Evolutionary conservation across 2,329 filamentous ascomycete genomes (phyloP).

Genomic region (Ramularia endophylla): DNA sequence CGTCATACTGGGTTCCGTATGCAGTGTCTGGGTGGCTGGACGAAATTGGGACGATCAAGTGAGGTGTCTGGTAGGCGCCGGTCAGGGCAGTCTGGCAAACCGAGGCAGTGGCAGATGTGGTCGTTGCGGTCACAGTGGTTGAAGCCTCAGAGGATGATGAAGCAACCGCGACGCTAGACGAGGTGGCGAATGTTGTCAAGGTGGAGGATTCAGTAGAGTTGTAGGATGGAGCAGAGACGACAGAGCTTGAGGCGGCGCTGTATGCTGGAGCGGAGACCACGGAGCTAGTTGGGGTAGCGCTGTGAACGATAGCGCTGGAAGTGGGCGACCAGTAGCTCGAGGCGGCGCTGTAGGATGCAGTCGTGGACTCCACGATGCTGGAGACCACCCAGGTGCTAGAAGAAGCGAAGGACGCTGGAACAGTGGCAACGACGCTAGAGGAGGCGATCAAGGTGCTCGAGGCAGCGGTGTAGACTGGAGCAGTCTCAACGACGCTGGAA

Average conservation of each 20-base stretch:
- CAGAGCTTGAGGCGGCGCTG: too few species aligned
- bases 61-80: conserved; percentile 45
- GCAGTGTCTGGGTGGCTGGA: conserved; percentile 47
- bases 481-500: neutral
- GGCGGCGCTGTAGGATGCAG: conserved; percentile 1
- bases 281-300: too few species aligned
- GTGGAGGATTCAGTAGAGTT: neutral
- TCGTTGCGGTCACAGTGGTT: conserved; percentile 7
- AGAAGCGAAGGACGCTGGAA: neutral
- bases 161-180: too few species aligned
- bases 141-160: too few species aligned
- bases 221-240: conserved; percentile 2
- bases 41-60: conserved; percentile 58
- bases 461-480: conserved; percentile 1
- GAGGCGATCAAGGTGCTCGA: conserved; percentile 5
- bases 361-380: neutral
- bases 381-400: too few species aligned
- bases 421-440: neutral
- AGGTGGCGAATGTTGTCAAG: conserved; percentile 2
- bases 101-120: conserved; percentile 13
- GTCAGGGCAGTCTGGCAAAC: conserved; percentile 28
- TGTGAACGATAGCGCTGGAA: too few species aligned
- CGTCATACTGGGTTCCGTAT: conserved; percentile 52
- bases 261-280: too few species aligned
- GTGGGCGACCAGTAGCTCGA: neutral